Conservation (phyloP, 169 alveolate species). For the Plasmodium billcollinsi region DNA sequence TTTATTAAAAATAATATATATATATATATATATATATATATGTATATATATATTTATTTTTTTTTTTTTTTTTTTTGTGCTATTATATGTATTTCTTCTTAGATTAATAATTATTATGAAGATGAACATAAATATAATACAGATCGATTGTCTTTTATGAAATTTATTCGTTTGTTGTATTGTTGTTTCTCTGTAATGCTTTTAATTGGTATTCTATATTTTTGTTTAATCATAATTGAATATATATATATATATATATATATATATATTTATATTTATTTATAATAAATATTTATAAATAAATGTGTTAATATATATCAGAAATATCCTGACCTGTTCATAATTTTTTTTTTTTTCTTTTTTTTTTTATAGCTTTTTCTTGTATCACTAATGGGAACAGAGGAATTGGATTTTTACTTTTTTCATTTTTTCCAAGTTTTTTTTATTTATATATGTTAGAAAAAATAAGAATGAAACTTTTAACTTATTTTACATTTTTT, state of each 20-base stretch:
- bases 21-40: too few species aligned
- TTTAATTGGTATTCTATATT: slow-evolving; percentile 20
- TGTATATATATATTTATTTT: background rate
- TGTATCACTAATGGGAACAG: slow-evolving; percentile 29
- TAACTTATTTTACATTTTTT: background rate
- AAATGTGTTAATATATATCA: slow-evolving; percentile 10
- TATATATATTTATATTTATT: background rate
- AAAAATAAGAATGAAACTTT: background rate
- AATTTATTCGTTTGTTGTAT: slow-evolving; percentile 36
- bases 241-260: background rate
- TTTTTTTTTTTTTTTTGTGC: background rate
- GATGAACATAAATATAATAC: slow-evolving; percentile 14
- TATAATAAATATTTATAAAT: background rate
- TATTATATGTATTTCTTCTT: background rate
- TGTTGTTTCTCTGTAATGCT: slow-evolving; percentile 27
- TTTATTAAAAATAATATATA: too few species aligned
- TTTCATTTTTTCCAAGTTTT: slow-evolving; percentile 66
- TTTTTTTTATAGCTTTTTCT: slow-evolving; percentile 30
- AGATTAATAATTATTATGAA: slow-evolving; percentile 35
- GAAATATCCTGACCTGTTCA: background rate
- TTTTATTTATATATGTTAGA: slow-evolving; percentile 58
- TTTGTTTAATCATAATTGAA: background rate
- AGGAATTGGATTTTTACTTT: slow-evolving; percentile 50
- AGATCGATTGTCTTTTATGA: slow-evolving; percentile 24
- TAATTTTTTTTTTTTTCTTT: slow-evolving; percentile 9